These are phyloP conservation scores for Orobanche coerulescens DNA, from an alignment of 257 asterid genomes.

Conservation along the genomic window DNA sequence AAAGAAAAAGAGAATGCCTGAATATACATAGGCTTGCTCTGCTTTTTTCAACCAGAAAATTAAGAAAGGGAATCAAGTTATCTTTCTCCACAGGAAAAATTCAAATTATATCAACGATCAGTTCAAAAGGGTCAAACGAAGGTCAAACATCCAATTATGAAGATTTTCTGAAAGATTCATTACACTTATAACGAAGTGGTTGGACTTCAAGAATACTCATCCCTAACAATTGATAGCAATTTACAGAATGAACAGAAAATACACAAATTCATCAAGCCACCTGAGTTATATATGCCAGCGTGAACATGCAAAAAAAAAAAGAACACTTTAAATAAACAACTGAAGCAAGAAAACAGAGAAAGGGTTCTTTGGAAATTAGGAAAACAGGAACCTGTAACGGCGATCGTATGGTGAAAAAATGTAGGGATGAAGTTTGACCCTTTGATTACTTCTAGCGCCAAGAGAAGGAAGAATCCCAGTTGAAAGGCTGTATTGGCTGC, in stretches of 20 bases:
- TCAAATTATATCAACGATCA: background rate
- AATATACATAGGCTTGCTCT: background rate
- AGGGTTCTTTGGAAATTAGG: background rate
- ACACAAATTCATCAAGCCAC: background rate
- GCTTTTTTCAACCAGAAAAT: background rate
- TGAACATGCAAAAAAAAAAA: background rate
- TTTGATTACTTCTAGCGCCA: too few species aligned
- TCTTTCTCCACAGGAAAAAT: background rate
- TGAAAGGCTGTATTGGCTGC: too few species aligned
- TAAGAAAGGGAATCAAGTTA: background rate
- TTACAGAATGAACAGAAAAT: background rate
- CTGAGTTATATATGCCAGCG: background rate
- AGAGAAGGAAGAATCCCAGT: too few species aligned
- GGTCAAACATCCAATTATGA: background rate
- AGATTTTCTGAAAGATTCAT: slow-evolving; percentile 2
- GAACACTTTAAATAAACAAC: background rate
- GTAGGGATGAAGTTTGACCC: too few species aligned
- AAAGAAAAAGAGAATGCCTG: background rate
- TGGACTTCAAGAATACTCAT: slow-evolving; percentile 5
- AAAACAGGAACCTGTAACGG: too few species aligned
- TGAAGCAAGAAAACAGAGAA: background rate
- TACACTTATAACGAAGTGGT: background rate
- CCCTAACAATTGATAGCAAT: too few species aligned
- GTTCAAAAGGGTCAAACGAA: background rate
- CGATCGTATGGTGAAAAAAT: too few species aligned